phyloP scores from a whole-genome alignment of 2,329 filamentous ascomycete genomes.

The Fusarium luffae region DNA sequence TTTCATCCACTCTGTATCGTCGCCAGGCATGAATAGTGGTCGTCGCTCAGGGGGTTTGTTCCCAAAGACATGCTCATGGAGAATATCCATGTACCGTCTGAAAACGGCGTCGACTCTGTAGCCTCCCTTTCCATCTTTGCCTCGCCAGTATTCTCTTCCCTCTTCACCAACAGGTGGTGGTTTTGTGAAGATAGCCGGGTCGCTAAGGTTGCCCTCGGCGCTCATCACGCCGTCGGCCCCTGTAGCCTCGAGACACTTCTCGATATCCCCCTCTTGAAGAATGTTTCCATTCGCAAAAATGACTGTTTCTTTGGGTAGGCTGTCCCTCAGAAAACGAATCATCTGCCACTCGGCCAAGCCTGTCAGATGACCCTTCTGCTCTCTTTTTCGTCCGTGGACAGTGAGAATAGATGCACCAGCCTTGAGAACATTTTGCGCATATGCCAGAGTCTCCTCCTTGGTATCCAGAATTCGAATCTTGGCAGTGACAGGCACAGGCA shows the following conservation, averaged over 20 bases:
- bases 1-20: slow-evolving; percentile 60
- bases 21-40: slow-evolving; percentile 78
- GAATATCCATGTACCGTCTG: slow-evolving; percentile 88
- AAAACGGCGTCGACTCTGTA: slow-evolving; percentile 90
- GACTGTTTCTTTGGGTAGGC: slow-evolving; percentile 86
- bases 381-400: slow-evolving; percentile 86
- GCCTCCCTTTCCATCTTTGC: slow-evolving; percentile 80
- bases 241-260: slow-evolving; percentile 80
- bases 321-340: slow-evolving; percentile 83
- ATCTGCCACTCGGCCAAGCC: slow-evolving; percentile 93
- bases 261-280: slow-evolving; percentile 81
- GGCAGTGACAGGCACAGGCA: slow-evolving; percentile 88
- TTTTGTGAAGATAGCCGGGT: slow-evolving; percentile 85
- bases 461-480: slow-evolving; percentile 94
- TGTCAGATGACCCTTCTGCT: slow-evolving; percentile 96
- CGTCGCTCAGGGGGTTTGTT: slow-evolving; percentile 72
- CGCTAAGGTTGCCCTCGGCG: slow-evolving; percentile 93
- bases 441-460: slow-evolving; percentile 85
- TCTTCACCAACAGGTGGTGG: slow-evolving; percentile 72
- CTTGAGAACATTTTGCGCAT: slow-evolving; percentile 85
- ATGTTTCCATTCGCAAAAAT: slow-evolving; percentile 98
- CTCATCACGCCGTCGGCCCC: slow-evolving; percentile 95
- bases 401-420: slow-evolving; percentile 94
- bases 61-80: slow-evolving; percentile 81
- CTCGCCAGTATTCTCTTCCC: slow-evolving; percentile 87